phyloP scores from a whole-genome alignment of 257 asterid genomes.

The Nicotiana benthamiana region DNA sequence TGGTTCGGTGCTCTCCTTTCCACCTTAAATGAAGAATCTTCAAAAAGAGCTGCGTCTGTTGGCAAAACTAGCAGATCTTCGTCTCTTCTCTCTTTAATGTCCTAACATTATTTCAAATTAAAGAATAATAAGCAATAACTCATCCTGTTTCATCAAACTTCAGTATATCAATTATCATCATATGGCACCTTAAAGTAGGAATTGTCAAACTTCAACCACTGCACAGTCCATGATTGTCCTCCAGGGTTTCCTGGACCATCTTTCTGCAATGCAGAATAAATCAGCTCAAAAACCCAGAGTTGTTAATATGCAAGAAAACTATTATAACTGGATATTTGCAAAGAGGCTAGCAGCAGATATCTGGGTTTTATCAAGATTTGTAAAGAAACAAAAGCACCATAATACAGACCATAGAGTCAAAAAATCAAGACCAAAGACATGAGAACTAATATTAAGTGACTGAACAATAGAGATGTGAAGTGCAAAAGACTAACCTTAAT shows the following conservation, averaged over 20 bases:
- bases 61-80: constrained; percentile 90
- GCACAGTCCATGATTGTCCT: constrained; percentile 97
- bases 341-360: neutral
- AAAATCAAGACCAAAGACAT: neutral
- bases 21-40: constrained; percentile 96
- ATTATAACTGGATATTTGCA: neutral
- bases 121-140: constrained; percentile 11
- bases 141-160: neutral
- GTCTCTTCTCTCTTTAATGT: constrained; percentile 73
- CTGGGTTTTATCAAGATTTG: neutral
- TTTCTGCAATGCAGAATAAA: constrained; percentile 51
- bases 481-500: neutral
- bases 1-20: neutral
- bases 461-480: neutral
- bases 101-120: constrained; percentile 36
- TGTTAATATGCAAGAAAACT: neutral
- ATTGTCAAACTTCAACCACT: constrained; percentile 94
- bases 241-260: constrained; percentile 99
- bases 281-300: neutral
- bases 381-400: neutral
- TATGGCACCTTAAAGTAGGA: constrained; percentile 76
- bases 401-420: neutral
- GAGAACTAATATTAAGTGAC: neutral
- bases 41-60: constrained; percentile 89
- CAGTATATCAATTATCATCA: neutral